Percentiles rank a stretch among this genome's conserved stretches.
Evolutionary conservation across 306 rosid genomes (phyloP).

Genomic region (Trichosanthes truncata): DNA sequence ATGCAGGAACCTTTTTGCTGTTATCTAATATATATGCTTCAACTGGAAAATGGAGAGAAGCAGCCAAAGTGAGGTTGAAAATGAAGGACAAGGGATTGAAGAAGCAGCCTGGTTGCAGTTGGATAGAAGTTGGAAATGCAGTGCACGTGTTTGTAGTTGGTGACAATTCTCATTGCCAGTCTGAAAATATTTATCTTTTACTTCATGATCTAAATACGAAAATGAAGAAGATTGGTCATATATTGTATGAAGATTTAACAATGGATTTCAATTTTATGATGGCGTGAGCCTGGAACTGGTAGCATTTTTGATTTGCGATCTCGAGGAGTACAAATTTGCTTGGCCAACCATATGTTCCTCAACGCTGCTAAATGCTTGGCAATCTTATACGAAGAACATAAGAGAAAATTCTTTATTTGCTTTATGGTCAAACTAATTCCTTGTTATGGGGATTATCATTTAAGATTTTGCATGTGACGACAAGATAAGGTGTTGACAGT

Average conservation of each 20-base stretch:
- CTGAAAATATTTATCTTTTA: conserved; percentile 17
- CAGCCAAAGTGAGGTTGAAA: conserved; percentile 35
- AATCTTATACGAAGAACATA: background rate
- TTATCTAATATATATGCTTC: conserved; percentile 36
- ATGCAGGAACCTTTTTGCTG: conserved; percentile 29
- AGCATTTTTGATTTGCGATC: background rate
- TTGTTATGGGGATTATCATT: background rate
- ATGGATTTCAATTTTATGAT: background rate
- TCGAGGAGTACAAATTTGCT: background rate
- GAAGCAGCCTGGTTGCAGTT: conserved; percentile 48
- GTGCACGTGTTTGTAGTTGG: conserved; percentile 36
- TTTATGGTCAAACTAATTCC: background rate
- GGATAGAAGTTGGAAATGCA: conserved; percentile 37
- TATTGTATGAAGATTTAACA: conserved; percentile 1
- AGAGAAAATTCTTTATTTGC: background rate
- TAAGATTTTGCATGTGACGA: background rate
- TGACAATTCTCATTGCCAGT: conserved; percentile 23
- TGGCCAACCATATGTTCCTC: background rate
- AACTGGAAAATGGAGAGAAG: conserved; percentile 40
- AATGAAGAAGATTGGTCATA: conserved; percentile 27
- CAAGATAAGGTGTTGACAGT: background rate
- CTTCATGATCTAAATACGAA: conserved; percentile 27
- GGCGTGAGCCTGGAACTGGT: background rate
- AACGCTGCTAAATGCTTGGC: background rate
- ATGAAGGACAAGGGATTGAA: conserved; percentile 43